phyloP scores from a whole-genome alignment of 495 filamentous ascomycete species.

The Penicillium manginii region DNA sequence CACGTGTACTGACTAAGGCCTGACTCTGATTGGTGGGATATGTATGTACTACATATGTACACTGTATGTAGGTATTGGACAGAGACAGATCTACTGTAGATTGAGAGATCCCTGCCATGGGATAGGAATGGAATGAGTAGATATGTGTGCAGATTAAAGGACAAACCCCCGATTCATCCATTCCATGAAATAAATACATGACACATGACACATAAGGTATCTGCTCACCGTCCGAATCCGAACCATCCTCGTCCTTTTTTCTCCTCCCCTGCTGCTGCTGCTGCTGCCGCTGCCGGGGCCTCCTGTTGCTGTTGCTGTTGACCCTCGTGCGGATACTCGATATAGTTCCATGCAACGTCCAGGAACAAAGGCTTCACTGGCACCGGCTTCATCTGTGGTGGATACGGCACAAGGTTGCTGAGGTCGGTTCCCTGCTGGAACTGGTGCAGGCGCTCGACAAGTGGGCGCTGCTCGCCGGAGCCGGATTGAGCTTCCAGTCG shows the following conservation, averaged over 20 bases:
- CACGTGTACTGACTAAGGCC: slow-evolving; percentile 22
- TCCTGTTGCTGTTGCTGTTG: slow-evolving; percentile 23
- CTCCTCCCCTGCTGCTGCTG: slow-evolving; percentile 34
- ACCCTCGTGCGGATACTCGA: slow-evolving; percentile 77
- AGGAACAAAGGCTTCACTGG: slow-evolving; percentile 96
- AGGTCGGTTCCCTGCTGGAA: slow-evolving; percentile 74
- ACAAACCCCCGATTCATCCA: background rate
- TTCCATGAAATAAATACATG: background rate
- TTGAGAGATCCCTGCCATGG: no score
- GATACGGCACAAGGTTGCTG: slow-evolving; percentile 80
- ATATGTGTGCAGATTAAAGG: background rate
- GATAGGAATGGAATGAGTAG: no score
- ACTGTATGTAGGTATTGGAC: no score
- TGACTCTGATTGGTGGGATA: background rate
- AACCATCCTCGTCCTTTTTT: slow-evolving; percentile 82
- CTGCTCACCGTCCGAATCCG: slow-evolving; percentile 73
- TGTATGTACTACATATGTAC: no score
- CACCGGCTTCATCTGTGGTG: slow-evolving; percentile 77
- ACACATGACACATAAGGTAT: background rate
- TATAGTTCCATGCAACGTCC: slow-evolving; percentile 97
- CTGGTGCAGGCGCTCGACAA: slow-evolving; percentile 73
- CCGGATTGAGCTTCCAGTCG: slow-evolving; percentile 49
- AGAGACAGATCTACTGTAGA: no score
- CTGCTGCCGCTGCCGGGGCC: background rate
- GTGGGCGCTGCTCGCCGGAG: slow-evolving; percentile 44